Evolutionary conservation across 495 filamentous ascomycete species (phyloP), one percentile per base, ranked within the genome.

Genomic region (Pyrenula massariospora): DNA sequence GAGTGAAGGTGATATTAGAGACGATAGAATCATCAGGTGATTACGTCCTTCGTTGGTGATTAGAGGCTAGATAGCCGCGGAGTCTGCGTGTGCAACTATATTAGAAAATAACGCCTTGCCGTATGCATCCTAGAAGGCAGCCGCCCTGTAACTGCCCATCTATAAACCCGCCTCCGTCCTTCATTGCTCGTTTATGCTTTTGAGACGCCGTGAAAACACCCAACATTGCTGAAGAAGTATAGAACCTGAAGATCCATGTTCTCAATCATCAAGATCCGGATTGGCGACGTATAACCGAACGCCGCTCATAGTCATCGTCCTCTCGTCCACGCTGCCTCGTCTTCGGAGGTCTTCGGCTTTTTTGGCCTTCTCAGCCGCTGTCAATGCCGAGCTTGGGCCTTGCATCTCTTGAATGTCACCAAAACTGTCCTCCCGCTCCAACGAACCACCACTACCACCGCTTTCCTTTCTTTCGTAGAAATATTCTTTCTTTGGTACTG

Each of bases 291-390:
- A 96, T 56, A 98, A 72, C 55, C 91, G 81, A 2, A 78, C 66
- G 20, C 84, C 87, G 25, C 88, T 90, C 84, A 95, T 90, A 2
- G 84, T 84, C 58, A 78, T 83, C 22, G 88, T 88, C 64, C 88
- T 79, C 69, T 97, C 93, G 67, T 98, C 94, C 53, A 98, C 90
- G 67, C 93, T 97, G 10, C 92, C 93, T 60, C 89, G 78, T 56
- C 92, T 82, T 64, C 81, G 77, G 36, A 95, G 71, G 36, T 95
- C 90, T 11, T 91, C 89, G 1, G 80, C 75, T 56, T 77, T 86
- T 67, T 85, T 85, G 53, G 81, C 78, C 61, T 86, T 86, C 64
- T 86, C 78, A 59, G 83, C 74, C 36, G 78, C 67, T 2, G 77
- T 65, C 19, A 59, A 57, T 19, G 65, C 67, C 21, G 69, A 65